Conservation (phyloP, 2,329 filamentous ascomycete genomes). For the Colletotrichum higginsianum region DNA sequence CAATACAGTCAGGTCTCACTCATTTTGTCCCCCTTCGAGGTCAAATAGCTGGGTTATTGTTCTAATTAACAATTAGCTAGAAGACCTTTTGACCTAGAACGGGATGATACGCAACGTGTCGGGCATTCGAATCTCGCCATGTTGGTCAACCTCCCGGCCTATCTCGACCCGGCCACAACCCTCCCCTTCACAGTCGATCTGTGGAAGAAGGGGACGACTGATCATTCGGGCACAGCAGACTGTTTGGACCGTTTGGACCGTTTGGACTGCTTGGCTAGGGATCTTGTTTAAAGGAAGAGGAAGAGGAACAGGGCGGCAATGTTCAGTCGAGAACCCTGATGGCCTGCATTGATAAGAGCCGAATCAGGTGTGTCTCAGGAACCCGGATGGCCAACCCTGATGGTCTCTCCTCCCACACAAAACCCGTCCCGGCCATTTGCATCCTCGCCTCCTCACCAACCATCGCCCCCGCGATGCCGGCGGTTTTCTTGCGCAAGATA, state of each 20-base stretch:
- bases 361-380: conserved; percentile 10
- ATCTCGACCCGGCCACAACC: background rate
- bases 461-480: conserved; percentile 13
- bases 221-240: too few relatives aligned
- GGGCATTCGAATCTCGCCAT: background rate
- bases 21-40: background rate
- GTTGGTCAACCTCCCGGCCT: background rate
- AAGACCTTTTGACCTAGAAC: too few relatives aligned
- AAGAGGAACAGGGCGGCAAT: background rate
- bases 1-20: too few relatives aligned
- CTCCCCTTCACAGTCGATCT: background rate
- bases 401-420: conserved; percentile 25
- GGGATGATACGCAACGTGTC: background rate
- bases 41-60: too few relatives aligned
- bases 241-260: too few relatives aligned
- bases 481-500: background rate
- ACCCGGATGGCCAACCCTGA: conserved; percentile 44
- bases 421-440: conserved; percentile 10
- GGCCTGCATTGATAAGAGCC: conserved; percentile 32
- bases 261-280: too few relatives aligned
- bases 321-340: conserved; percentile 41
- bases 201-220: too few relatives aligned
- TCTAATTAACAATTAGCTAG: background rate
- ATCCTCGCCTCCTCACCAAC: conserved; percentile 19
- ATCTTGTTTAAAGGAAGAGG: background rate